phyloP scores from a whole-genome alignment of 306 rosid species.

The Vigna angularis region DNA sequence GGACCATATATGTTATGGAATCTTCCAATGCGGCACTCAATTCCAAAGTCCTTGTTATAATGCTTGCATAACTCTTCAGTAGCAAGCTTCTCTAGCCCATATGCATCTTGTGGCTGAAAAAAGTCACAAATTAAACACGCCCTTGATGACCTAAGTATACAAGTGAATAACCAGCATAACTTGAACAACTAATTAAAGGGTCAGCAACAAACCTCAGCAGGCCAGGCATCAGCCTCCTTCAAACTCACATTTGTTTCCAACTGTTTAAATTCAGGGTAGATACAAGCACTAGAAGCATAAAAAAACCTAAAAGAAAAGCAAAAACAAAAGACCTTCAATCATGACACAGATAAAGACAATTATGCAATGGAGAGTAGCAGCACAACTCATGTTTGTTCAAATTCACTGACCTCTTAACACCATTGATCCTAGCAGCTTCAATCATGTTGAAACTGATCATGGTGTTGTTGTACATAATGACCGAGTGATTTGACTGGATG shows the following conservation, averaged over 20 bases:
- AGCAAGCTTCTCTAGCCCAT: slow-evolving; percentile 98
- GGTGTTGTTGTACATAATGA: slow-evolving; percentile 93
- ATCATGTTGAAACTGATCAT: slow-evolving; percentile 99
- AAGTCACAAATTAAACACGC: slow-evolving; percentile 28
- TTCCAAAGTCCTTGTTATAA: slow-evolving; percentile 91
- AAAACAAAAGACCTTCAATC: neutral
- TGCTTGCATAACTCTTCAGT: slow-evolving; percentile 99
- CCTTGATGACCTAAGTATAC: slow-evolving; percentile 12
- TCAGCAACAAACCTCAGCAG: slow-evolving; percentile 85
- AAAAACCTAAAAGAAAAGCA: slow-evolving; percentile 64
- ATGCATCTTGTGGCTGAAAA: slow-evolving; percentile 98
- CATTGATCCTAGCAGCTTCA: slow-evolving; percentile 88
- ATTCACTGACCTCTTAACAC: slow-evolving; percentile 65
- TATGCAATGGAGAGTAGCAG: slow-evolving; percentile 10
- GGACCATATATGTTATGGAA: slow-evolving; percentile 99
- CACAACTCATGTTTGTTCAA: neutral
- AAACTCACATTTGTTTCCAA: slow-evolving; percentile 95
- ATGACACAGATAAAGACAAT: neutral
- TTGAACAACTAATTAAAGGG: slow-evolving; percentile 23
- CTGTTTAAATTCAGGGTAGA: slow-evolving; percentile 97
- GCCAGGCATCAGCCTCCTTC: slow-evolving; percentile 99
- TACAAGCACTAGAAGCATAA: slow-evolving; percentile 99
- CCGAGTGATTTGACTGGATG: slow-evolving; percentile 98
- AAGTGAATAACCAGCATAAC: slow-evolving; percentile 25
- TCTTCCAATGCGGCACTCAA: slow-evolving; percentile 95